Evolutionary conservation across 2,329 filamentous ascomycete genomes (phyloP).

Genomic region (Trichoderma cornu-damae): DNA sequence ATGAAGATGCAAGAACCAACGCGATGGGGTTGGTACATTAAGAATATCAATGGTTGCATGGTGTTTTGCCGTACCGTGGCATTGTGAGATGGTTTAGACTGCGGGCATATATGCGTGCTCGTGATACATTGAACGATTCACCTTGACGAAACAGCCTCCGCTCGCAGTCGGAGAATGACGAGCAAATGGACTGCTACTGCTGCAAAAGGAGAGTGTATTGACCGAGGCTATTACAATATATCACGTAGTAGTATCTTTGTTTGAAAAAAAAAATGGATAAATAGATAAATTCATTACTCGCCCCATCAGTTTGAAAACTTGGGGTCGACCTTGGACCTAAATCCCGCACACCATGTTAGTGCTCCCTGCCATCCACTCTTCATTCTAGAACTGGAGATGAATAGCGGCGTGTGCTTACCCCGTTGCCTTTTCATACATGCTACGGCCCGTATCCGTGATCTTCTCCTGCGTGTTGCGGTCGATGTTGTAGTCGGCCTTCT

Average conservation of each 20-base stretch:
- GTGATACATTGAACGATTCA: background rate
- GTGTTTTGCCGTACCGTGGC: background rate
- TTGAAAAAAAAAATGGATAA: no score
- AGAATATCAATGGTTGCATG: background rate
- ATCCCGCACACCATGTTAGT: background rate
- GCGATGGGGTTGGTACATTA: constrained; percentile 21
- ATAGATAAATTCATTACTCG: background rate
- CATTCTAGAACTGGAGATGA: background rate
- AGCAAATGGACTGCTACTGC: background rate
- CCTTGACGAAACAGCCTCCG: background rate
- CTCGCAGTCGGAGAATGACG: background rate
- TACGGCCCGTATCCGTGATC: constrained; percentile 36
- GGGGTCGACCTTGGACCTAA: constrained; percentile 1
- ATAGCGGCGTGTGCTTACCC: constrained; percentile 30
- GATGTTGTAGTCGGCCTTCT: constrained; percentile 35
- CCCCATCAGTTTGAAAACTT: constrained; percentile 14
- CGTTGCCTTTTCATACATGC: constrained; percentile 34
- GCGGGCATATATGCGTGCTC: no score
- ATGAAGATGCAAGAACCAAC: constrained; percentile 26
- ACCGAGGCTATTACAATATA: background rate
- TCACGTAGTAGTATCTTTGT: background rate
- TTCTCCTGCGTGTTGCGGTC: constrained; percentile 35
- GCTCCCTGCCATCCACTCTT: background rate
- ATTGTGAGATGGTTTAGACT: background rate
- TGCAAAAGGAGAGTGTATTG: background rate